These are phyloP conservation scores for Rhodamnia argentea DNA, from an alignment of 345 rosid species.

Conservation along the genomic window DNA sequence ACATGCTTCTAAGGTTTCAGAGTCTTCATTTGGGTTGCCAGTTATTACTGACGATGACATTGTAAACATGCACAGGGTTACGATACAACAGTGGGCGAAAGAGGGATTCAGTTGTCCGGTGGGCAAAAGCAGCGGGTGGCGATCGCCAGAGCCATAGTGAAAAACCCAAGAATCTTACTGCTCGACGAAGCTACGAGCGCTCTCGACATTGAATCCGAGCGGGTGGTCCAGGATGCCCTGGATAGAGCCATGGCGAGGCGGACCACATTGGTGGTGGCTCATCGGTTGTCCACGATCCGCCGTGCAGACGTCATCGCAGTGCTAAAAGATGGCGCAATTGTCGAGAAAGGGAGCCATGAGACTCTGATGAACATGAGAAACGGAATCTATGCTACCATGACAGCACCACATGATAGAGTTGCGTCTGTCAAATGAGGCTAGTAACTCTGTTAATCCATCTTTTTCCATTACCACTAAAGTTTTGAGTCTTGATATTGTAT, in stretches of 20 bases:
- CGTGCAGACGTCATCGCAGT: slow-evolving; percentile 13
- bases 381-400: slow-evolving; percentile 18
- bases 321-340: slow-evolving; percentile 17
- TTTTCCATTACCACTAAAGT: neutral
- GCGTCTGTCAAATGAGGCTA: neutral
- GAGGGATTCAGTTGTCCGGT: slow-evolving; percentile 23
- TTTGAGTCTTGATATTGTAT: neutral
- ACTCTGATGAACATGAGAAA: slow-evolving; percentile 7
- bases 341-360: slow-evolving; percentile 23
- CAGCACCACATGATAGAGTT: neutral
- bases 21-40: neutral
- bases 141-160: slow-evolving; percentile 23
- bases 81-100: slow-evolving; percentile 22
- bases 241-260: slow-evolving; percentile 13
- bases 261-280: slow-evolving; percentile 26
- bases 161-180: slow-evolving; percentile 14
- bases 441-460: neutral
- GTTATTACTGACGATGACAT: neutral
- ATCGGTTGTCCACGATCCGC: slow-evolving; percentile 12
- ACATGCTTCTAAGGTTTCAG: neutral
- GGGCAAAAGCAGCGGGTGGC: slow-evolving; percentile 29
- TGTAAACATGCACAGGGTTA: slow-evolving; percentile 11
- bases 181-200: slow-evolving; percentile 29
- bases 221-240: slow-evolving; percentile 19
- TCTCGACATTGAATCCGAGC: slow-evolving; percentile 17